phyloP scores from a whole-genome alignment of 2,329 filamentous ascomycete genomes.

The Orbilia quercus region DNA sequence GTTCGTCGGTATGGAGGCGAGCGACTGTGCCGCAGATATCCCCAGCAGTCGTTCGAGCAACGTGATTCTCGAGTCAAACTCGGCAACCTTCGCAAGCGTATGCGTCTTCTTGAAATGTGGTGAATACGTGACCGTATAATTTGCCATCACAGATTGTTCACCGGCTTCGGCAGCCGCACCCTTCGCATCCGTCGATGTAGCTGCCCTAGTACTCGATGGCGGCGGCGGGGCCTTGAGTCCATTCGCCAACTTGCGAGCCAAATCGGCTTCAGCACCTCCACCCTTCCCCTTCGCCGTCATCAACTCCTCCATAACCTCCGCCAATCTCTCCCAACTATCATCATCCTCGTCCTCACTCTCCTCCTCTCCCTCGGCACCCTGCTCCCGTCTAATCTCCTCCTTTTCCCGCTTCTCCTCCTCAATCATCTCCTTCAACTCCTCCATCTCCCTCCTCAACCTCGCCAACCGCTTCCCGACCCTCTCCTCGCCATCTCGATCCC shows the following conservation, averaged over 20 bases:
- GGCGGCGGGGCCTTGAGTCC: conserved; percentile 54
- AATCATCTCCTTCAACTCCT: conserved; percentile 73
- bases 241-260: conserved; percentile 59
- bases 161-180: conserved; percentile 55
- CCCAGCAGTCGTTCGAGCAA: conserved; percentile 84
- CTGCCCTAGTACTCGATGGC: neutral
- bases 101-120: conserved; percentile 75
- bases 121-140: conserved; percentile 74
- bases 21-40: conserved; percentile 69
- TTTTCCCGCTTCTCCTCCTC: conserved; percentile 66
- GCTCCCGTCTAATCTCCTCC: conserved; percentile 63
- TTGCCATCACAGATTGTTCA: conserved; percentile 63
- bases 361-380: conserved; percentile 65
- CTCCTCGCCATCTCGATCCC: conserved; percentile 76
- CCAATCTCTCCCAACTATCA: conserved; percentile 77
- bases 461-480: conserved; percentile 81
- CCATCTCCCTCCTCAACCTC: conserved; percentile 82
- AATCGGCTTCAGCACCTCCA: conserved; percentile 59
- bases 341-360: conserved; percentile 63
- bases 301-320: conserved; percentile 71
- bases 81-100: conserved; percentile 80
- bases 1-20: conserved; percentile 68
- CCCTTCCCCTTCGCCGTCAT: conserved; percentile 58
- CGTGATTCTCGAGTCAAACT: conserved; percentile 84
- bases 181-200: conserved; percentile 55